Evolutionary conservation across 2,329 filamentous ascomycete genomes (phyloP).

Genomic region (Mariannaea elegans): DNA sequence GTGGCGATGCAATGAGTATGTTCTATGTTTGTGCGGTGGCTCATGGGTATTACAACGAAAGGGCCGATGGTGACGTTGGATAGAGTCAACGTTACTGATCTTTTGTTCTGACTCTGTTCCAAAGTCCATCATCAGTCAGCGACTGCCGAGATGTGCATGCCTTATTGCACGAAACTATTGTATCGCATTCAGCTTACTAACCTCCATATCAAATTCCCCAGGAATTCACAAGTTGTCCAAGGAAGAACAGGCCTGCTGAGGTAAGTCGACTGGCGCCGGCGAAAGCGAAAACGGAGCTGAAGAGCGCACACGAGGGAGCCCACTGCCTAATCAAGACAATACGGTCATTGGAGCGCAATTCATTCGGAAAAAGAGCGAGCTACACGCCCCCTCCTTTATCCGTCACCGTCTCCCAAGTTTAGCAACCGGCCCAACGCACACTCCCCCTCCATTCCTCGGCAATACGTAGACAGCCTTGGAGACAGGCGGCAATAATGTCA

Average conservation of each 20-base stretch:
- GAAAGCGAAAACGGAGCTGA: conserved; percentile 13
- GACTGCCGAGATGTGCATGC: too few species aligned
- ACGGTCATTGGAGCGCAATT: neutral
- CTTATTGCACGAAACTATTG: too few species aligned
- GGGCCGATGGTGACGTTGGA: conserved; percentile 6
- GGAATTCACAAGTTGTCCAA: too few species aligned
- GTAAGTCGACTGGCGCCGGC: conserved; percentile 13
- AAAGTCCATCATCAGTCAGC: too few species aligned
- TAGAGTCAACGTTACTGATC: conserved; percentile 3
- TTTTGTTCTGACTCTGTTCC: too few species aligned
- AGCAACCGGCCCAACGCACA: neutral
- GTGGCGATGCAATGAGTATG: too few species aligned
- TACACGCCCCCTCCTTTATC: neutral
- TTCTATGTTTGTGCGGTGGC: neutral
- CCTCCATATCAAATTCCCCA: too few species aligned
- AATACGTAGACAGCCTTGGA: neutral
- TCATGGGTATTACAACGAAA: neutral
- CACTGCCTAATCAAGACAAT: conserved; percentile 3
- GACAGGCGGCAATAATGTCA: conserved; percentile 11
- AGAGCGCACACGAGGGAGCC: neutral
- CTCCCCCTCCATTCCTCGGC: neutral
- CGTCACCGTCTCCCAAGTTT: neutral
- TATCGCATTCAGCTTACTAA: too few species aligned
- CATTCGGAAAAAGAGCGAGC: neutral
- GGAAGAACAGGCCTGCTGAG: conserved; percentile 8